Base-by-base conservation (phyloP, 768 basidiomycete genomes). In the Lentinula sp. region DNA sequence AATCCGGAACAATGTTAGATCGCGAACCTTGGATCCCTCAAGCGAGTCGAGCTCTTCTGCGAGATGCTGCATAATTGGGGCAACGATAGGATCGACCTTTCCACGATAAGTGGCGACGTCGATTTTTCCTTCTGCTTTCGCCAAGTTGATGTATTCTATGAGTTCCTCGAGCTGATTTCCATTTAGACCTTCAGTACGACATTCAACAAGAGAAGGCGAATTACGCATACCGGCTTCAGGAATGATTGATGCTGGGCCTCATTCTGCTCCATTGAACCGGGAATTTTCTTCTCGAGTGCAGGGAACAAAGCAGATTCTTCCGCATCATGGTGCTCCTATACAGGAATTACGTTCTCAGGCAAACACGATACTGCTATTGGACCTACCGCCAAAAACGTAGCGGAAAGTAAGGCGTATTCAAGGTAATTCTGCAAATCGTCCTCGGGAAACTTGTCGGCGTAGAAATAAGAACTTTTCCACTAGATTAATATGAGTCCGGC, bases 381-480 rank as follows among this genome's bases (percentile, higher is more conserved):
- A 23, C 59, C 35, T 43, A 63, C 63, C 13, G 49, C 59, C 5
- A 63, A 52, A 34, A 37, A 58, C 28, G 37, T 31, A 18, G 58
- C 46, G 16, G 63, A 37, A 8, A 61, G 32, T 32, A 63, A 52
- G 6, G 63, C 63, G 43, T 63, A 63, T 31, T 57, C 53, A 13
- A 32, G 34, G 40, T 63, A 63, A 34, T 58, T 43, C 31, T 60
- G 49, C 11, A 63, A 52, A 40, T 63, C 63, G 10, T 56, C 63
- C 15, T 55, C 35, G 5, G 59, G 60, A 39, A 32, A 63, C 45
- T 63, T 63, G 63, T 63, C 63, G 3, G 63, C 63, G 40, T 61
- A 61, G 60, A 63, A 63, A 42, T 63, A 63, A 23, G 60, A 40
- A 35, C 63, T 63, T 31, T 63, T 63, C 63, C 63, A 63, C 63